Percentiles rank a stretch among this genome's conserved stretches.
These are phyloP conservation scores for Stagonosporopsis vannaccii DNA, from an alignment of 2,329 filamentous ascomycete genomes.

Conservation along the genomic window DNA sequence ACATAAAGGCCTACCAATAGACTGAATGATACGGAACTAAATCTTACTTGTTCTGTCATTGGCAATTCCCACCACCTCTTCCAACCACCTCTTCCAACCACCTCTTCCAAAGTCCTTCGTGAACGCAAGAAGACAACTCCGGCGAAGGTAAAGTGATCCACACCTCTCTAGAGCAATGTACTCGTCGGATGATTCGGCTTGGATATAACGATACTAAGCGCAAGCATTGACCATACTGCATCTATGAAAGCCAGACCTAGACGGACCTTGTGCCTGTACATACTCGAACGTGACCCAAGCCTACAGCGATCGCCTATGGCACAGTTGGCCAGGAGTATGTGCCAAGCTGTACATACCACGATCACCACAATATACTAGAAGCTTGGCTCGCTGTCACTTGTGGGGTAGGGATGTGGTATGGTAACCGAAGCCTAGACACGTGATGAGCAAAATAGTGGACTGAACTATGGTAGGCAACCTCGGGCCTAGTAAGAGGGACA, in stretches of 20 bases:
- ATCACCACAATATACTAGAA: slow-evolving; percentile 29
- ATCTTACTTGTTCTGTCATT: background rate
- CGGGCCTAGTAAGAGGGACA: slow-evolving; percentile 24
- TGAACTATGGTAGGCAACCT: slow-evolving; percentile 27
- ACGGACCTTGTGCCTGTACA: slow-evolving; percentile 16
- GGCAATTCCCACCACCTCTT: slow-evolving; percentile 2
- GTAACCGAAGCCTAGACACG: slow-evolving; percentile 17
- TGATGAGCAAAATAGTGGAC: slow-evolving; percentile 15
- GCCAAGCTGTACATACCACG: slow-evolving; percentile 6
- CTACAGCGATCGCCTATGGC: slow-evolving; percentile 23
- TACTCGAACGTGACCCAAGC: slow-evolving; percentile 22
- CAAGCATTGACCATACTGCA: slow-evolving; percentile 20
- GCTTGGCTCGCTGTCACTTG: slow-evolving; percentile 8
- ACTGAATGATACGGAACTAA: too few species aligned
- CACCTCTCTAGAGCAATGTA: slow-evolving; percentile 23
- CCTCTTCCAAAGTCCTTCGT: background rate
- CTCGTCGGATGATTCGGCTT: slow-evolving; percentile 24
- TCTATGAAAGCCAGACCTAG: slow-evolving; percentile 23
- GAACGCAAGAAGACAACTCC: slow-evolving; percentile 10
- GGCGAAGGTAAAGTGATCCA: slow-evolving; percentile 25
- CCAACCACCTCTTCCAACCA: slow-evolving; percentile 1
- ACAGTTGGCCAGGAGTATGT: background rate
- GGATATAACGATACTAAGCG: slow-evolving; percentile 20
- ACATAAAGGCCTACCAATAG: too few species aligned
- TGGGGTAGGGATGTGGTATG: slow-evolving; percentile 26